Percentiles rank a stretch among this genome's conserved stretches.
These are phyloP conservation scores for Myxozyma mucilagina DNA, from an alignment of 805 yeast species.

Conservation along the genomic window DNA sequence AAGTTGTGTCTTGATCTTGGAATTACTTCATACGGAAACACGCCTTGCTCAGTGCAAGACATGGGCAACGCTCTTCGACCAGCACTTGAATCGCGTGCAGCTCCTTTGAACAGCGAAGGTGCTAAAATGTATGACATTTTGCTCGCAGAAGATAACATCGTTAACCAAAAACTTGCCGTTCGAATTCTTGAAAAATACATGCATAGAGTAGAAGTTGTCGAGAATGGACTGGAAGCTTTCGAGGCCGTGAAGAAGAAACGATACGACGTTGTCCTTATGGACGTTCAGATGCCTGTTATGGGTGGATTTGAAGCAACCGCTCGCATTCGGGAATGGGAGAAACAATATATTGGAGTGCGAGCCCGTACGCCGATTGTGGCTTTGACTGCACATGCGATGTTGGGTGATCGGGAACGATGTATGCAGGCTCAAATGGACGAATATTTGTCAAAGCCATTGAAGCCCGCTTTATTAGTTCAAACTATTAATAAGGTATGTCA, in stretches of 20 bases:
- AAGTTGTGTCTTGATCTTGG: constrained; percentile 82
- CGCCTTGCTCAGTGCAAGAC: constrained; percentile 81
- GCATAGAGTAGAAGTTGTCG: constrained; percentile 80
- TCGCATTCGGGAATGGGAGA: constrained; percentile 84
- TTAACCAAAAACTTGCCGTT: constrained; percentile 84
- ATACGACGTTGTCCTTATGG: constrained; percentile 86
- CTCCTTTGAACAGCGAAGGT: constrained; percentile 77
- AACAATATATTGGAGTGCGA: constrained; percentile 68
- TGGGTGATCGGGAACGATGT: constrained; percentile 86
- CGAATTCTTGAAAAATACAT: constrained; percentile 83
- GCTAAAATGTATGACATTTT: constrained; percentile 71
- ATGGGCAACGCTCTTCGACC: constrained; percentile 81
- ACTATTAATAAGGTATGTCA: constrained; percentile 61
- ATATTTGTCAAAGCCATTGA: constrained; percentile 82
- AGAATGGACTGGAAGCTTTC: constrained; percentile 79
- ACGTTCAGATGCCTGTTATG: constrained; percentile 94
- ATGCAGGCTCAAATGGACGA: constrained; percentile 91
- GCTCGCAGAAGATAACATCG: constrained; percentile 84
- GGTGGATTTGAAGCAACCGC: constrained; percentile 93
- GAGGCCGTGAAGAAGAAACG: constrained; percentile 67
- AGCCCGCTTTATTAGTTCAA: constrained; percentile 78
- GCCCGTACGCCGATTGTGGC: constrained; percentile 87
- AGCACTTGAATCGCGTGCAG: constrained; percentile 78
- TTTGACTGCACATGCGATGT: constrained; percentile 90
- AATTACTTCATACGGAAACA: constrained; percentile 83